These are phyloP conservation scores for Henningerozyma blattae DNA, from an alignment of 805 yeast genomes.

Conservation along the genomic window DNA sequence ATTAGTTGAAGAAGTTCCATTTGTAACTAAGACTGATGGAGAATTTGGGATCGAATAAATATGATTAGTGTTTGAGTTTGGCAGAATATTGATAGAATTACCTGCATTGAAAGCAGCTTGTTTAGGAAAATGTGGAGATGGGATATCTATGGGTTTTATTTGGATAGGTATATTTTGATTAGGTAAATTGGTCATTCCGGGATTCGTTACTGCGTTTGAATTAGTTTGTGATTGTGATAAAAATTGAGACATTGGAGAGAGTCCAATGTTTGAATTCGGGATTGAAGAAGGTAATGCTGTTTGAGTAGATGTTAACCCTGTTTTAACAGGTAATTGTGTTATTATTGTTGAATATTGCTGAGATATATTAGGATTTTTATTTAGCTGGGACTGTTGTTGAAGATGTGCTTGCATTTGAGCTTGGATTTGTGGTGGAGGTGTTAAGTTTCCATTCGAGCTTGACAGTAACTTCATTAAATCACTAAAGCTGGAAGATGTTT, in stretches of 20 bases:
- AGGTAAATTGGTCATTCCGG: not conserved
- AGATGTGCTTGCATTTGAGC: conserved; percentile 1
- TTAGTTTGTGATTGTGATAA: not conserved
- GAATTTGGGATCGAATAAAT: no score
- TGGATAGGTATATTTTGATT: not conserved
- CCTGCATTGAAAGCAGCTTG: no score
- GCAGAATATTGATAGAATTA: no score
- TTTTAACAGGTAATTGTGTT: not conserved
- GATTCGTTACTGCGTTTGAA: not conserved
- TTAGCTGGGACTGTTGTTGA: not conserved
- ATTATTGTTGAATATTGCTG: no score
- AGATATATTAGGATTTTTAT: no score
- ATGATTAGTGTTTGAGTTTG: no score
- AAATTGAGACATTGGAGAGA: not conserved
- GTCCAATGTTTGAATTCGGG: no score
- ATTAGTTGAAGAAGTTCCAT: no score
- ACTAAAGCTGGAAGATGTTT: conserved; percentile 11
- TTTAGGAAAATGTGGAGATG: not conserved
- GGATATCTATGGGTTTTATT: not conserved
- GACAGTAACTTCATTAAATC: conserved; percentile 12
- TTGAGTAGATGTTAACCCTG: not conserved
- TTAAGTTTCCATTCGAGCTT: not conserved
- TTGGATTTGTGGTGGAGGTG: conserved; percentile 1
- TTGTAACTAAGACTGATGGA: no score
- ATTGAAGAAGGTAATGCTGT: not conserved